Conservation (phyloP, 768 basidiomycete genomes). For the Inosperma sp. region DNA sequence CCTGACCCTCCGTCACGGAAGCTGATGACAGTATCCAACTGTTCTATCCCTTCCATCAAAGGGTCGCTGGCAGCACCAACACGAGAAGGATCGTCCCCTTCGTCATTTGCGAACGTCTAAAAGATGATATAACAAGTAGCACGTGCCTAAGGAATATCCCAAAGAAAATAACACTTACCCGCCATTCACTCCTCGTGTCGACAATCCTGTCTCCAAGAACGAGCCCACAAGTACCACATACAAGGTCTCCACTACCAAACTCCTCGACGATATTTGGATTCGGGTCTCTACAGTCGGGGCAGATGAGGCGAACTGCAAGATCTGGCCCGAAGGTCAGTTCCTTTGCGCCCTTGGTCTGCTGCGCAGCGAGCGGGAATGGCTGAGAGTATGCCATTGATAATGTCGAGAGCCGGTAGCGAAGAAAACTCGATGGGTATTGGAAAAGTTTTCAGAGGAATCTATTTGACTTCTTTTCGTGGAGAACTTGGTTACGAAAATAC, state of each 20-base stretch:
- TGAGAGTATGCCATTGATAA: conserved; percentile 62
- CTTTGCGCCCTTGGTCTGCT: conserved; percentile 48
- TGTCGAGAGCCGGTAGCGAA: conserved; percentile 25
- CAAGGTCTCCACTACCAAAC: conserved; percentile 96
- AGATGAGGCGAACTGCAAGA: conserved; percentile 84
- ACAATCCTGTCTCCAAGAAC: conserved; percentile 96
- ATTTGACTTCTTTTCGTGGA: conserved; percentile 13
- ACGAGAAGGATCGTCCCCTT: conserved; percentile 99
- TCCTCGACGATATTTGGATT: conserved; percentile 96
- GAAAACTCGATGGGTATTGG: conserved; percentile 20
- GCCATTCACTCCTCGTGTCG: conserved; percentile 98
- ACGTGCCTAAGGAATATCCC: conserved; percentile 12
- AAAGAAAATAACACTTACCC: conserved; percentile 52
- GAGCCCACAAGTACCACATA: conserved; percentile 89
- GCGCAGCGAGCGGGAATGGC: conserved; percentile 74
- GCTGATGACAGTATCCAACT: conserved; percentile 91
- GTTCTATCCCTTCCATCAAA: conserved; percentile 89
- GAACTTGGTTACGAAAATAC: conserved; percentile 6
- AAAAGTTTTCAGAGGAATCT: conserved; percentile 12
- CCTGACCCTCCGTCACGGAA: conserved; percentile 95
- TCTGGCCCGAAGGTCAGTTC: conserved; percentile 71
- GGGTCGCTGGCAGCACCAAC: conserved; percentile 96
- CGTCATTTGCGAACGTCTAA: conserved; percentile 98
- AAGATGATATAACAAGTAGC: conserved; percentile 16
- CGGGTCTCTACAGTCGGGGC: conserved; percentile 92